phyloP scores from a whole-genome alignment of 2,329 filamentous ascomycete species.

The Chaetomium sp. region DNA sequence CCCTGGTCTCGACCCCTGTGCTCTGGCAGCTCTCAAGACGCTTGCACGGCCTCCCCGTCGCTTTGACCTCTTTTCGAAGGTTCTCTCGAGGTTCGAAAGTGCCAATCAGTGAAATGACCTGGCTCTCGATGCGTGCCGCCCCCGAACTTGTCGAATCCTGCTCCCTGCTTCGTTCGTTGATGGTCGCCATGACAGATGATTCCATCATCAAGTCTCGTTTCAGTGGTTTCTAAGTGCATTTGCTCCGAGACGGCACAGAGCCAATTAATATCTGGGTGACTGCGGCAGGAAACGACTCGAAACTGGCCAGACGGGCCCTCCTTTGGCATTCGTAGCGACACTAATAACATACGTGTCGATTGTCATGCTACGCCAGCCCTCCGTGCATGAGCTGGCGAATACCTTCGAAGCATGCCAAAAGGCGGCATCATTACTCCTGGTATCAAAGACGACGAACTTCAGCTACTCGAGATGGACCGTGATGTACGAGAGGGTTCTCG shows the following conservation, averaged over 20 bases:
- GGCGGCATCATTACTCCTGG: too few species aligned
- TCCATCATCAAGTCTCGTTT: constrained; percentile 18
- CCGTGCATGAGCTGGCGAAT: background rate
- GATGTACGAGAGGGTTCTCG: too few species aligned
- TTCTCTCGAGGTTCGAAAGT: constrained; percentile 24
- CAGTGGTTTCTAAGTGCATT: constrained; percentile 7
- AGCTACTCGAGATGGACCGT: too few species aligned
- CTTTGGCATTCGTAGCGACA: background rate
- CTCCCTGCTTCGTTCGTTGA: background rate
- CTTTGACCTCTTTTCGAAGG: constrained; percentile 25
- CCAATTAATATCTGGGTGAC: constrained; percentile 17
- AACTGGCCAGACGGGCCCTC: background rate
- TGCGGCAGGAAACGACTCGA: background rate
- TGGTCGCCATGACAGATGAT: constrained; percentile 14
- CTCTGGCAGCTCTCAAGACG: background rate
- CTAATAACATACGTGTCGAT: background rate
- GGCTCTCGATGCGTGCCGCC: background rate
- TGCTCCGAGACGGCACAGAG: constrained; percentile 4
- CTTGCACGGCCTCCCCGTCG: constrained; percentile 13
- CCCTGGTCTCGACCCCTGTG: constrained; percentile 11
- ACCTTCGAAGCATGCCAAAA: too few species aligned
- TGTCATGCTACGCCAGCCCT: constrained; percentile 8
- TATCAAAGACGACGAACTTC: too few species aligned
- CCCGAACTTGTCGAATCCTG: constrained; percentile 9
- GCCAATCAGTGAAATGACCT: constrained; percentile 19